A percentile compares a stretch with the other conserved stretches of the same genome.
Conservation (phyloP, 2,329 filamentous ascomycete genomes). For the Apiospora koreana region DNA sequence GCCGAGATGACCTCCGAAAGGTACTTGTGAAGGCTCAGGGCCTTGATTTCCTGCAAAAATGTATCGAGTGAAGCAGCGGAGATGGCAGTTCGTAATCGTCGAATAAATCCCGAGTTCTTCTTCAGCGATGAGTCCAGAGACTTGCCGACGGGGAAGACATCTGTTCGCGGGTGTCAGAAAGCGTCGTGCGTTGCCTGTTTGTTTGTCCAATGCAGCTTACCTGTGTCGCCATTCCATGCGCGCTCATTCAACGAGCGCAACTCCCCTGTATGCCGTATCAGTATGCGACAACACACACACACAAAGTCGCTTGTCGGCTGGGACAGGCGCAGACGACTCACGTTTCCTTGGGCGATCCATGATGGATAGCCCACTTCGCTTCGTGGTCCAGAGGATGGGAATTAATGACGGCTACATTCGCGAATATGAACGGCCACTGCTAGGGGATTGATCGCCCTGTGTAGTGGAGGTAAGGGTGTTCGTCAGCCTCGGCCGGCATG, state of each 20-base stretch:
- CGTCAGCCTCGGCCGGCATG: constrained; percentile 47
- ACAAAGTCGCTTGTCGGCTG: neutral
- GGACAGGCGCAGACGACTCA: constrained; percentile 39
- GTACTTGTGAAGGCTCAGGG: constrained; percentile 92
- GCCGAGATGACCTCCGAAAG: constrained; percentile 95
- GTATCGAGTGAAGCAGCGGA: constrained; percentile 77
- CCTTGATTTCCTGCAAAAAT: constrained; percentile 87
- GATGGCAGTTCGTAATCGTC: constrained; percentile 87
- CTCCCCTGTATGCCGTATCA: constrained; percentile 64
- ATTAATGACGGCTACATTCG: constrained; percentile 49
- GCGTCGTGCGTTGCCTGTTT: constrained; percentile 9
- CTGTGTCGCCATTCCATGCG: constrained; percentile 87
- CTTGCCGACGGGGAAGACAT: constrained; percentile 74
- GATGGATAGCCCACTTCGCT: constrained; percentile 38
- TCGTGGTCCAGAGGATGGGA: constrained; percentile 26
- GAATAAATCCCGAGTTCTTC: constrained; percentile 98
- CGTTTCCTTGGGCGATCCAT: constrained; percentile 70
- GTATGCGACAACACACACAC: constrained; percentile 13
- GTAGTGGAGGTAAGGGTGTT: constrained; percentile 42
- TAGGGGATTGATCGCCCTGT: constrained; percentile 44
- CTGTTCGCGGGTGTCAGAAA: constrained; percentile 45
- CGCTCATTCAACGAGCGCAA: constrained; percentile 84
- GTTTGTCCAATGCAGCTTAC: constrained; percentile 46
- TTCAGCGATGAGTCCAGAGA: constrained; percentile 93
- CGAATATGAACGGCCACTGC: constrained; percentile 37